These are phyloP conservation scores for Amanita rimosa DNA, from an alignment of 768 basidiomycete species.

Conservation along the genomic window DNA sequence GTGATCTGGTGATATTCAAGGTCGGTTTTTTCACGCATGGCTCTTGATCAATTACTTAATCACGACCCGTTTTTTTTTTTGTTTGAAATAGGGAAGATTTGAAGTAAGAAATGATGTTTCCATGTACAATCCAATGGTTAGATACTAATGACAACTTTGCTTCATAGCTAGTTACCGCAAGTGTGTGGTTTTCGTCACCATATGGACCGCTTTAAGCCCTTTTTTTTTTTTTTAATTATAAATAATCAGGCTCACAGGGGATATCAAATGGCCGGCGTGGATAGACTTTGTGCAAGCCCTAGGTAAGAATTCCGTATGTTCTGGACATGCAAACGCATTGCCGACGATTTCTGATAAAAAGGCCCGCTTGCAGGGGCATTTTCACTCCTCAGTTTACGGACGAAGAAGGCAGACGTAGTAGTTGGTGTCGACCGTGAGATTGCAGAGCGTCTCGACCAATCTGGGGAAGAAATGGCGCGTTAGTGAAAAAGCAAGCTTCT, in stretches of 20 bases:
- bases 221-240: no score
- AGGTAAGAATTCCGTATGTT: conserved; percentile 32
- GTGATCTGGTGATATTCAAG: conserved; percentile 80
- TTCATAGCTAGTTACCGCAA: conserved; percentile 57
- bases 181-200: conserved; percentile 28
- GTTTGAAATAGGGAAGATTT: conserved; percentile 59
- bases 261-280: conserved; percentile 77
- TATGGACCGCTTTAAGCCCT: background rate
- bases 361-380: conserved; percentile 75
- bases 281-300: conserved; percentile 67
- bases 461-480: conserved; percentile 66
- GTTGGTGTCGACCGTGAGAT: conserved; percentile 66
- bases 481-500: conserved; percentile 72
- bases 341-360: conserved; percentile 16
- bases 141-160: background rate
- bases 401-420: conserved; percentile 92
- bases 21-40: conserved; percentile 23
- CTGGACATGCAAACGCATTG: background rate
- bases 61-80: no score
- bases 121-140: background rate
- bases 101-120: conserved; percentile 45
- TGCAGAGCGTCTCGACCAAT: conserved; percentile 55
- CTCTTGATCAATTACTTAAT: background rate
- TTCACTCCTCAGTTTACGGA: conserved; percentile 76
- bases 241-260: conserved; percentile 80